Evolutionary conservation across 805 yeast genomes (phyloP).

Genomic region (Kazachstania africana): DNA sequence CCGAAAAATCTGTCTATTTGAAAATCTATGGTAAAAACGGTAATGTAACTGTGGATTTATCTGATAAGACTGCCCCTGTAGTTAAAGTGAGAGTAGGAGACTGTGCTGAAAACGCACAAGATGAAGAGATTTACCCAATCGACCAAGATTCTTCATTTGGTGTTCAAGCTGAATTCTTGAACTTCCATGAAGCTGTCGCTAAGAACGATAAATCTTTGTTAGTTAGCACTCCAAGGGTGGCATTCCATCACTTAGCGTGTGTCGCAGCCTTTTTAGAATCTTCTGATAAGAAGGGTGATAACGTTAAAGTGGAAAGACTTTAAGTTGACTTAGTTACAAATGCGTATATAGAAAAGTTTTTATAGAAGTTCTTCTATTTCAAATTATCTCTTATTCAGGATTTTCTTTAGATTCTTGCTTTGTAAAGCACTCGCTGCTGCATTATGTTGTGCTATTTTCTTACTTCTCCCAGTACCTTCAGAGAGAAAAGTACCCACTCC

Average conservation of each 20-base stretch:
- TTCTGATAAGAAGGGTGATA: conserved; percentile 40
- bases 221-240: conserved; percentile 55
- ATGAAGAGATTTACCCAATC: conserved; percentile 27
- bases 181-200: conserved; percentile 48
- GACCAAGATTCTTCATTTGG: conserved; percentile 41
- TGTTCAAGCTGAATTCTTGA: conserved; percentile 40
- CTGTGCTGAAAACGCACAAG: conserved; percentile 16
- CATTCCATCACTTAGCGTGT: conserved; percentile 88
- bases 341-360: no score
- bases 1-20: conserved; percentile 55
- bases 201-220: conserved; percentile 49
- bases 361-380: no score
- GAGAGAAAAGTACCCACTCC: neutral
- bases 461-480: neutral
- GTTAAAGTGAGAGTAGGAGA: conserved; percentile 26
- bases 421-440: neutral
- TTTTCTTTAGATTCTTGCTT: neutral
- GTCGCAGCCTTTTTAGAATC: conserved; percentile 78
- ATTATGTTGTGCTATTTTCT: neutral
- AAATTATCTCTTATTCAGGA: no score
- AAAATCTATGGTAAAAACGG: conserved; percentile 74
- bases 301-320: conserved; percentile 33
- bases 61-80: conserved; percentile 31
- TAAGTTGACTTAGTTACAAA: no score
- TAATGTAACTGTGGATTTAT: conserved; percentile 53